Percentiles rank a stretch among this genome's conserved stretches.
Conservation (phyloP, 106 monocot genomes). For the Iris macrosiphon region DNA sequence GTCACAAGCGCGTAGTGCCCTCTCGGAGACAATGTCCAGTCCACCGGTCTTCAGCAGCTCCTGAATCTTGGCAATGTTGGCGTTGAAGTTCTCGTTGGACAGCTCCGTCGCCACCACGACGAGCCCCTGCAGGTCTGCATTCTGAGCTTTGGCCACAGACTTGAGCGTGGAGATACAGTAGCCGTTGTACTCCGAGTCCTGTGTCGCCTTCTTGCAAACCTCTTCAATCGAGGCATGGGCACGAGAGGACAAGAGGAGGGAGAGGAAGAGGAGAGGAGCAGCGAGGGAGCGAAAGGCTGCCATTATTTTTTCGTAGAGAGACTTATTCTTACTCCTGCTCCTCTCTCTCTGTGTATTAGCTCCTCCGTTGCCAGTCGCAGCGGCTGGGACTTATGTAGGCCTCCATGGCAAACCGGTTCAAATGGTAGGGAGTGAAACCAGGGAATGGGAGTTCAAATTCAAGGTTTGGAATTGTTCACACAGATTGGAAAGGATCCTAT, state of each 20-base stretch:
- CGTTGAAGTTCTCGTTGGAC: not conserved
- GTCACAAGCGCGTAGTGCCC: not conserved
- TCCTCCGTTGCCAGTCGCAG: no score
- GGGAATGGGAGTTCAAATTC: no score
- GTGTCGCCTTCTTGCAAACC: not conserved
- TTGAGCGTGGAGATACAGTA: not conserved
- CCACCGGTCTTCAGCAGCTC: not conserved
- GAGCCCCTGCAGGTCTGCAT: not conserved
- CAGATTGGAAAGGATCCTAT: no score
- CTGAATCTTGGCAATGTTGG: not conserved
- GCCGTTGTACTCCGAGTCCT: not conserved
- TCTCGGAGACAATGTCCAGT: not conserved
- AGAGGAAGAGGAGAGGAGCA: not conserved
- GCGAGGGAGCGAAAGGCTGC: not conserved
- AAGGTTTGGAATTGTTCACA: no score
- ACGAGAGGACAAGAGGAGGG: not conserved
- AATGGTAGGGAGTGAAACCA: no score
- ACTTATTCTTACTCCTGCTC: not conserved
- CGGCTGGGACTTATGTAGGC: no score
- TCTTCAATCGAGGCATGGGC: not conserved
- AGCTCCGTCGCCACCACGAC: not conserved
- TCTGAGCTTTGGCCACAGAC: not conserved
- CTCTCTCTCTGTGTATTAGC: no score
- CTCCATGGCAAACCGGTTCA: no score
- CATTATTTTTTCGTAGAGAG: not conserved